Base-by-base conservation (phyloP, 2,329 filamentous ascomycete genomes). In the Ilyonectria robusta region DNA sequence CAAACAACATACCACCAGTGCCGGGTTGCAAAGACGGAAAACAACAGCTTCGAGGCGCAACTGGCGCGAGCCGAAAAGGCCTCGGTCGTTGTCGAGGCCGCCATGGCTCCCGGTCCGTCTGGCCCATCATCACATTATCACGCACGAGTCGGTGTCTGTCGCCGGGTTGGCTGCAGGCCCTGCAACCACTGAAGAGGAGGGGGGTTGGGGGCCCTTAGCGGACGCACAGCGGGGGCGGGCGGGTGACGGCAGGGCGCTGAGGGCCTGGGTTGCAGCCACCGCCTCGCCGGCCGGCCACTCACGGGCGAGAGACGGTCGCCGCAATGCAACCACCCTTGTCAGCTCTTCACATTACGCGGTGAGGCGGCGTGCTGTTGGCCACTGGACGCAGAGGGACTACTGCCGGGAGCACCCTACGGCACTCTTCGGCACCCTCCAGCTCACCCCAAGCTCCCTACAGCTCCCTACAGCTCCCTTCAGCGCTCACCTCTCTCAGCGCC, bases 1-100 rank as follows among this genome's bases (percentile, higher is more conserved):
- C 35, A 50, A 42, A 29, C 59, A 62, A 62, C 59, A 62, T 42
- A 62, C 59, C 59, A 61, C 23, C 40, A 42, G 46, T 29, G 19
- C 46, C 19, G 13, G 46, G 46, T 23, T 42, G 40, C 40, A n/a
- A 42, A 6, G 15, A 53, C 8, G 7, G n/a, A 53, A 21, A 19
- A n/a, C 15, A 5, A 42, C 15, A 9, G 5, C 40, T 15, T n/a
- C 40, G 29, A 53, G 29, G 50, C 29, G 29, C 31, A 19, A 53
- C 21, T 35, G 26, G 29, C 29, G 50, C 31, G 19, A 17, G 29
- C 40, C 40, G n/a, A 42, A 42, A n/a, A n/a, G 40, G 15, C 40
- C 40, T 42, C n/a, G 40, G 40, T 42, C 40, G 15, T 42, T 17
- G 15, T 42, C 40, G 15, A 42, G 40, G 40, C 40, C 40, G 15